Evolutionary conservation across 1,284 basidiomycete species (phyloP).

Genomic region (Tremellales sp.): DNA sequence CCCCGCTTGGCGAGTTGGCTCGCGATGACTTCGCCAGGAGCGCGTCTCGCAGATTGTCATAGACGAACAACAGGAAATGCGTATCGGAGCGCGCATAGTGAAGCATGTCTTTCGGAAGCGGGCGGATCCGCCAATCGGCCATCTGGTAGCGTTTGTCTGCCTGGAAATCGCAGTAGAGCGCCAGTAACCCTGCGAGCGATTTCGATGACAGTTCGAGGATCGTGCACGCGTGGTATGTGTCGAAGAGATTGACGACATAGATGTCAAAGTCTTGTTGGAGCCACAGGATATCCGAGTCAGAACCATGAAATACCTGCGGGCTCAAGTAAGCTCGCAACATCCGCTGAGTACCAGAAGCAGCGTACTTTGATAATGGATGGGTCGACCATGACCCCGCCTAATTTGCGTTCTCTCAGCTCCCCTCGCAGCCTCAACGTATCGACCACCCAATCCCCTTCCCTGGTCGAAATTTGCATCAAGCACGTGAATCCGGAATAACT

Average conservation of each 20-base stretch:
- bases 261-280: constrained; percentile 92
- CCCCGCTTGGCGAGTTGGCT: constrained; percentile 19
- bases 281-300: constrained; percentile 92
- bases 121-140: constrained; percentile 94
- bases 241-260: constrained; percentile 91
- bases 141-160: constrained; percentile 94
- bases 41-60: constrained; percentile 85
- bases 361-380: constrained; percentile 77
- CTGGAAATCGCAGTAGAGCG: constrained; percentile 84
- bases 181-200: constrained; percentile 77
- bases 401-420: constrained; percentile 56
- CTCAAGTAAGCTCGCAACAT: background rate
- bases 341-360: background rate
- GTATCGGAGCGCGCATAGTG: constrained; percentile 93
- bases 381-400: constrained; percentile 70
- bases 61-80: constrained; percentile 88
- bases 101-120: constrained; percentile 83
- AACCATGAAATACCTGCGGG: constrained; percentile 80
- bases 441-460: constrained; percentile 80
- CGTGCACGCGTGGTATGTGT: constrained; percentile 78
- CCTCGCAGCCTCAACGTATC: constrained; percentile 76
- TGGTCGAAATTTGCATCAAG: constrained; percentile 87
- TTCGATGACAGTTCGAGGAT: constrained; percentile 71
- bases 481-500: constrained; percentile 85
- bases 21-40: constrained; percentile 58